Percentiles rank a stretch among this genome's conserved stretches.
Conservation (phyloP, 768 basidiomycete genomes). For the Leccinum truebloodii region DNA sequence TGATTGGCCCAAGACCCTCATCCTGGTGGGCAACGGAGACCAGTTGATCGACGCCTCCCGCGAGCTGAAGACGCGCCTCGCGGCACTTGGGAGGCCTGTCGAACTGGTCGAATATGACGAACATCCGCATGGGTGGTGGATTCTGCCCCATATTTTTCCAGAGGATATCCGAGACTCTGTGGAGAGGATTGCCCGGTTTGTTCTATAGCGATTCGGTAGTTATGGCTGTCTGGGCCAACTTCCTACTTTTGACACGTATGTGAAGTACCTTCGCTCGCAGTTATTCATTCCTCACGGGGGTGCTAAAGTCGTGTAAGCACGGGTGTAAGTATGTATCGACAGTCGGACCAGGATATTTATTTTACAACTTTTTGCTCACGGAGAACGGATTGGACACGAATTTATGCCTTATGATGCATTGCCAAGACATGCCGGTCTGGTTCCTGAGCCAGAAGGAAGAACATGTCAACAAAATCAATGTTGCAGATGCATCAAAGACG, state of each 20-base stretch:
- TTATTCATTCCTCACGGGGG: background rate
- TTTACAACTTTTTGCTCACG: background rate
- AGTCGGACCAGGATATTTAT: background rate
- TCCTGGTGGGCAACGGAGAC: conserved; percentile 23
- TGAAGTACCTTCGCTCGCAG: background rate
- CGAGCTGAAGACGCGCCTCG: conserved; percentile 11
- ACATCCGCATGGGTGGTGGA: conserved; percentile 26
- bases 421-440: too few relatives aligned
- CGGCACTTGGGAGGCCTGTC: background rate
- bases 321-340: background rate
- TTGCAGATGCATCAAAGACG: conserved; percentile 45
- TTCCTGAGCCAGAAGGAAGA: too few relatives aligned
- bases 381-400: background rate
- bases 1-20: conserved; percentile 25
- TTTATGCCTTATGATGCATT: background rate
- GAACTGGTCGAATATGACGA: conserved; percentile 30
- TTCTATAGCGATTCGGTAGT: background rate
- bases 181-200: conserved; percentile 14
- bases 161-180: conserved; percentile 13
- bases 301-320: background rate
- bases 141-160: conserved; percentile 15
- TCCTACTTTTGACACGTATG: background rate
- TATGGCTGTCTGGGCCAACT: background rate
- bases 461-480: too few relatives aligned
- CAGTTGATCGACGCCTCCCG: conserved; percentile 12